Conservation (phyloP, 2,329 filamentous ascomycete species). For the Cladosporium sp. region DNA sequence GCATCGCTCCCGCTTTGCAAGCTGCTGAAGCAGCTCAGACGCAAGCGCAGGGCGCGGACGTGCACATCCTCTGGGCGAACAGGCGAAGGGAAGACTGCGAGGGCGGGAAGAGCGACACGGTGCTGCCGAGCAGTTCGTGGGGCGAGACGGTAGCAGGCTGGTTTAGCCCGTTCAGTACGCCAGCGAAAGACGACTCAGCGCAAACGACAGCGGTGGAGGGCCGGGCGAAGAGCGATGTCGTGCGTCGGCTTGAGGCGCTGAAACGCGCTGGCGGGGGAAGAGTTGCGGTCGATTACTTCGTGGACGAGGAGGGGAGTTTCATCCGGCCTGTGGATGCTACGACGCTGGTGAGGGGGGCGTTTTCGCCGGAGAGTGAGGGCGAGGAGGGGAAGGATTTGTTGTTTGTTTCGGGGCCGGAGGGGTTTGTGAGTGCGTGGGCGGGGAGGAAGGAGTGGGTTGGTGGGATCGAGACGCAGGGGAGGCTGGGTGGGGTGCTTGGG, state of each 20-base stretch:
- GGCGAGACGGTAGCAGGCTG: slow-evolving; percentile 3
- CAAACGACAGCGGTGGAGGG: slow-evolving; percentile 2
- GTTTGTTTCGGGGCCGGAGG: slow-evolving; percentile 86
- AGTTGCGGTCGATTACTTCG: slow-evolving; percentile 67
- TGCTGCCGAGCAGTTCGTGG: slow-evolving; percentile 14
- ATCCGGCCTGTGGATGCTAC: slow-evolving; percentile 48
- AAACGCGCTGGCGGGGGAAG: slow-evolving; percentile 40
- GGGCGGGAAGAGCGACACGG: slow-evolving; percentile 54
- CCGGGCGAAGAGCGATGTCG: slow-evolving; percentile 45
- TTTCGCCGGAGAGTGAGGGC: slow-evolving; percentile 30
- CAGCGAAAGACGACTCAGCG: neutral
- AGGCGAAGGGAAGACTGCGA: slow-evolving; percentile 61
- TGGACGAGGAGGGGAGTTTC: slow-evolving; percentile 72
- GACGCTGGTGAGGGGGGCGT: slow-evolving; percentile 14
- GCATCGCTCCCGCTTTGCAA: slow-evolving; percentile 86
- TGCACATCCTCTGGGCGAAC: slow-evolving; percentile 82
- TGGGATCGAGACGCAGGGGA: slow-evolving; percentile 71
- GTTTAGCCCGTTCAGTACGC: slow-evolving; percentile 10
- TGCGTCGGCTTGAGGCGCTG: slow-evolving; percentile 59
- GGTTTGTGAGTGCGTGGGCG: slow-evolving; percentile 77
- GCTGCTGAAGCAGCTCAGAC: slow-evolving; percentile 59
- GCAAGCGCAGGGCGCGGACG: slow-evolving; percentile 30
- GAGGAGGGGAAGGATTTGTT: slow-evolving; percentile 61
- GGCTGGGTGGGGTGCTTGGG: slow-evolving; percentile 64
- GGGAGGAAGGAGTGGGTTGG: slow-evolving; percentile 73